phyloP scores from a whole-genome alignment of 1,139 yeast species.

The Pneumocystis carinii region DNA sequence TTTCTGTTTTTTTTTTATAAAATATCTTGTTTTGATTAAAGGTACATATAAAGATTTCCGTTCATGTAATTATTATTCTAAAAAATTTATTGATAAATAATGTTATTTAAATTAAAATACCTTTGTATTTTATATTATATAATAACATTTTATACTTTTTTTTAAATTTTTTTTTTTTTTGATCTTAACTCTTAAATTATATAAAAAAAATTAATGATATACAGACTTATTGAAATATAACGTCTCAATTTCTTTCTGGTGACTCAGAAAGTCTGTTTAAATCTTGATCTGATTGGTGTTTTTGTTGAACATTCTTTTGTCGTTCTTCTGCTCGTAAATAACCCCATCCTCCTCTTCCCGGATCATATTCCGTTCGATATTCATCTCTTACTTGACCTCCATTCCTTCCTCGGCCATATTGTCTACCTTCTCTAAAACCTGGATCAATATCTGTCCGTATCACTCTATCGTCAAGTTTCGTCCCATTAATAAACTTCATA shows the following conservation, averaged over 20 bases:
- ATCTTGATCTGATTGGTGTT: not conserved
- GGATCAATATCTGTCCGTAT: conserved; percentile 84
- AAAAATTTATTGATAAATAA: too few species aligned
- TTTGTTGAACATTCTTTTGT: not conserved
- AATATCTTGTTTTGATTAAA: too few species aligned
- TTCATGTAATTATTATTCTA: too few species aligned
- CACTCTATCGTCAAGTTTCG: conserved; percentile 64
- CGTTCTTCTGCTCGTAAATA: conserved; percentile 4
- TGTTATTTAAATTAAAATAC: too few species aligned
- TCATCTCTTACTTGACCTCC: conserved; percentile 76
- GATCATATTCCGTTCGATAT: conserved; percentile 39
- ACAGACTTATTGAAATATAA: not conserved
- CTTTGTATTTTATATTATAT: too few species aligned
- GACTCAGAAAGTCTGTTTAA: not conserved
- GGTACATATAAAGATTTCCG: too few species aligned
- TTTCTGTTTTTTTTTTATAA: too few species aligned
- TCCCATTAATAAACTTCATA: conserved; percentile 62
- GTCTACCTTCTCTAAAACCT: conserved; percentile 87
- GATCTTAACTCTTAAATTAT: too few species aligned
- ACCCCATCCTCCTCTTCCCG: conserved; percentile 44
- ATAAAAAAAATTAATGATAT: not conserved
- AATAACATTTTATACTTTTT: too few species aligned
- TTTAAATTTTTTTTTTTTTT: too few species aligned
- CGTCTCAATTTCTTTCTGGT: not conserved
- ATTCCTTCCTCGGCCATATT: conserved; percentile 76